These are phyloP conservation scores for Thraustochytrium sp. DNA, from an alignment of 352 stramenopile genomes.

Conservation along the genomic window DNA sequence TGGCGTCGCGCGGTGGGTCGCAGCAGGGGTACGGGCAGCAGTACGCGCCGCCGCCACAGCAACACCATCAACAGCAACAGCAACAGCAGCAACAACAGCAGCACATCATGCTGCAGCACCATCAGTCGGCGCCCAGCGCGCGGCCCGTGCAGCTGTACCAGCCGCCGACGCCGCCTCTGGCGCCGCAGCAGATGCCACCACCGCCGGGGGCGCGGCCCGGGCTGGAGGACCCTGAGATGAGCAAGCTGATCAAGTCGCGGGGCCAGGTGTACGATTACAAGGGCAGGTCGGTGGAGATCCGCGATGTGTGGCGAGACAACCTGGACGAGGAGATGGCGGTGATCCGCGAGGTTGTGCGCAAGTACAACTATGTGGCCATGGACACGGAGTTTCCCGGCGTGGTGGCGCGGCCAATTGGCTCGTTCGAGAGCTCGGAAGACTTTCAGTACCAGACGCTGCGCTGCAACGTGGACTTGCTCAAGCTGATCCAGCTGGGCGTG, in stretches of 20 bases:
- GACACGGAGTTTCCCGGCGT: constrained; percentile 99
- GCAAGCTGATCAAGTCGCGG: constrained; percentile 4
- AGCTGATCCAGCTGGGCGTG: constrained; percentile 97
- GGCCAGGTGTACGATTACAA: constrained; percentile 44
- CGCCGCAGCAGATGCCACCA: background rate
- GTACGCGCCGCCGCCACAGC: background rate
- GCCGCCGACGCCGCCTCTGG: background rate
- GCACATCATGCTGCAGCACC: constrained; percentile 4
- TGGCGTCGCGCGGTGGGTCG: background rate
- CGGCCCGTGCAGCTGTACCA: constrained; percentile 4
- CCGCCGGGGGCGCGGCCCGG: background rate
- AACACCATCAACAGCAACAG: constrained; percentile 5
- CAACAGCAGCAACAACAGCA: background rate
- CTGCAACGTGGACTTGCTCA: constrained; percentile 96
- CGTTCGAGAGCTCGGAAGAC: constrained; percentile 85
- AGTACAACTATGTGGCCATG: constrained; percentile 97
- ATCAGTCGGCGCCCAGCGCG: background rate
- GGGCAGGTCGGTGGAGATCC: constrained; percentile 70
- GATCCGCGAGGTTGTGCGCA: constrained; percentile 90
- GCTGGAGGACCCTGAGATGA: constrained; percentile 6
- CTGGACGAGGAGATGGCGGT: constrained; percentile 89
- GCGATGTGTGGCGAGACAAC: constrained; percentile 84
- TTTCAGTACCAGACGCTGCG: constrained; percentile 97
- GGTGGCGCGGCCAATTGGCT: constrained; percentile 92
- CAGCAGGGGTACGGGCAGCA: background rate